Conservation (phyloP, 1,284 basidiomycete genomes). For the Spongispora temasekensis region DNA sequence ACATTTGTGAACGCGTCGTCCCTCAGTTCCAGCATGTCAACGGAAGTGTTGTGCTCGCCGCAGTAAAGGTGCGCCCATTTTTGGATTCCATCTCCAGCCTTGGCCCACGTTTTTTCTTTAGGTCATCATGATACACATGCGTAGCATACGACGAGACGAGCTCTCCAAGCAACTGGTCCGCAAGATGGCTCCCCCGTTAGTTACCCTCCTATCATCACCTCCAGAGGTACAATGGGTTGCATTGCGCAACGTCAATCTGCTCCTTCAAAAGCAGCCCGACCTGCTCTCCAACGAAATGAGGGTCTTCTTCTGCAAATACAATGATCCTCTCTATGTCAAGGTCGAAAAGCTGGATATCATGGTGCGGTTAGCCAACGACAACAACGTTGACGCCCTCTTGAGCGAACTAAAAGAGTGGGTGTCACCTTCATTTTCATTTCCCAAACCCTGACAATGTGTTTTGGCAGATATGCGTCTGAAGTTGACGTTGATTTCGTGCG, state of each 20-base stretch:
- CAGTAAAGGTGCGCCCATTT: constrained; percentile 73
- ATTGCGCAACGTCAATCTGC: constrained; percentile 93
- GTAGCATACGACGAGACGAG: constrained; percentile 80
- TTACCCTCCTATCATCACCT: constrained; percentile 75
- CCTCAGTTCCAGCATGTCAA: constrained; percentile 99
- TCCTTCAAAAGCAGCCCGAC: constrained; percentile 90
- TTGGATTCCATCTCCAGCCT: constrained; percentile 7
- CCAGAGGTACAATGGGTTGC: constrained; percentile 97
- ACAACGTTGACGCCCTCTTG: constrained; percentile 91
- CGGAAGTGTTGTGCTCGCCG: constrained; percentile 91
- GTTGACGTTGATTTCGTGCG: constrained; percentile 99
- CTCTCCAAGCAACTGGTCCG: constrained; percentile 85
- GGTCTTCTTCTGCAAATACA: constrained; percentile 99
- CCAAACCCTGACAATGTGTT: constrained; percentile 2
- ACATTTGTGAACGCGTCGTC: constrained; percentile 97
- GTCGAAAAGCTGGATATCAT: constrained; percentile 98
- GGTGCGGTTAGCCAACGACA: constrained; percentile 90
- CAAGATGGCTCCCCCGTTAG: constrained; percentile 98
- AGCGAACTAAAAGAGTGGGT: constrained; percentile 93
- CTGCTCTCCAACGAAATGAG: constrained; percentile 94
- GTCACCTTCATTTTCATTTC: background rate
- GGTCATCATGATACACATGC: constrained; percentile 98
- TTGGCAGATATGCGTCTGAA: constrained; percentile 85
- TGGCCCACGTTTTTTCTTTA: constrained; percentile 34
- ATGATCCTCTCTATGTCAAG: constrained; percentile 98